phyloP scores from a whole-genome alignment of 352 stramenopile species.

The Phytophthora niederhauseri region DNA sequence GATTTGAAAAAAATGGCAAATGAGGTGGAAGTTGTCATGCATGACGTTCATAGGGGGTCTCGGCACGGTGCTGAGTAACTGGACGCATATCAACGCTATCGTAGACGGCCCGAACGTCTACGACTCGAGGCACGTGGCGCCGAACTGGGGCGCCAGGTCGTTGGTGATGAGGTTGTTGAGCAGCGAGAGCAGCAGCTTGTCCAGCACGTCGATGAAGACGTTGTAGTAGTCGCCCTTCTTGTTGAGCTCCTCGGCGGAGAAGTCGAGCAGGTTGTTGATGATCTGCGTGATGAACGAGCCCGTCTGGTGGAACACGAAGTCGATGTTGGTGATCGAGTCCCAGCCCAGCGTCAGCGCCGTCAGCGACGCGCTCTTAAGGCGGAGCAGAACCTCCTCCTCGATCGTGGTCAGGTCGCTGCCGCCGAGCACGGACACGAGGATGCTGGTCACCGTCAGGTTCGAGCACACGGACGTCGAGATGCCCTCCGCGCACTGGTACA shows the following conservation, averaged over 20 bases:
- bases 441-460: conserved; percentile 51
- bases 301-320: conserved; percentile 52
- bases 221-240: conserved; percentile 71
- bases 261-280: conserved; percentile 51
- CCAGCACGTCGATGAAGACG: conserved; percentile 41
- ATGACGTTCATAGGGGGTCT: conserved; percentile 4
- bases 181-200: conserved; percentile 51
- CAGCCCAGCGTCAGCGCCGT: conserved; percentile 43
- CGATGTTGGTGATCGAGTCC: conserved; percentile 56
- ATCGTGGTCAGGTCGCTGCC: conserved; percentile 47
- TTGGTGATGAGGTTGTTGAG: conserved; percentile 56
- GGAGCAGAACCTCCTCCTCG: conserved; percentile 29
- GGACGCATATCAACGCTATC: background rate
- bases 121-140: conserved; percentile 46
- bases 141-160: conserved; percentile 46
- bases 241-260: conserved; percentile 60
- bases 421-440: conserved; percentile 44
- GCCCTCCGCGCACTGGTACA: conserved; percentile 46
- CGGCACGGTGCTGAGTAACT: background rate
- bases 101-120: conserved; percentile 9
- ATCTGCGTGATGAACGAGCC: conserved; percentile 49
- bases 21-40: background rate
- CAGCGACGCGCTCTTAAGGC: conserved; percentile 41
- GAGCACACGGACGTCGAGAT: conserved; percentile 48
- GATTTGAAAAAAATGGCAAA: conserved; percentile 16